Base-by-base conservation (phyloP, 179 eudicot species). In the Gypsophila paniculata region DNA sequence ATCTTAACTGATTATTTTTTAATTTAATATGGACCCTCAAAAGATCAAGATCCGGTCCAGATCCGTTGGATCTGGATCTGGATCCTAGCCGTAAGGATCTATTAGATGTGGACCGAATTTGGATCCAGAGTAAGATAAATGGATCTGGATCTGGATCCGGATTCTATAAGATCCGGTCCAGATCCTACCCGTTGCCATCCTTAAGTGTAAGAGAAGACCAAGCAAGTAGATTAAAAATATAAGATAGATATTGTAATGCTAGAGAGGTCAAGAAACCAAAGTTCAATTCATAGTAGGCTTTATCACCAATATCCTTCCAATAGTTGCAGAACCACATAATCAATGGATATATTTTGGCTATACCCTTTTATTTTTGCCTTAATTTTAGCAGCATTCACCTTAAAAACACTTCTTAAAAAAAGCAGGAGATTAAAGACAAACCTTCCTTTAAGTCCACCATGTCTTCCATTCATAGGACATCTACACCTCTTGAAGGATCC, bases 381-480 rank as follows among this genome's bases (percentile, higher is more conserved):
- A 34, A 1, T 55, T 14, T 34, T 69, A 18, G 19, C 46, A 17
- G 5, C 52, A 17, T 36, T 61, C 15, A 18, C 26, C 44, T 23
- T 68, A 36, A 75, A 32, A 72, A n/a, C 58, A 42, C 14, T 48
- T 1, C 34, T 48, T 6, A 39, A 22, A 38, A 61, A 36, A 36
- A n/a, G n/a, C n/a, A 36, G 8, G 38, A 71, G 18, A 71, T 17
- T 65, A 2, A 38, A 17, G 0, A 67, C 78, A 15, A 67, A 51
- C 38, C 70, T 78, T 53, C 86, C 82, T 15, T 84, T 82, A 65
- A 65, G 59, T 55, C 84, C 82, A 9, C 79, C 79, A 36, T 10
- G 67, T 25, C 75, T 83, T 21, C 86, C 84, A 48, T 57, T 78
- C 6, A 61, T 80, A 38, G 86, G 86, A 53, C 86, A 83, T 72